Percentiles rank a stretch among this genome's conserved stretches.
These are phyloP conservation scores for Fusarium sulawesiense DNA, from an alignment of 2,329 filamentous ascomycete genomes.

Conservation along the genomic window DNA sequence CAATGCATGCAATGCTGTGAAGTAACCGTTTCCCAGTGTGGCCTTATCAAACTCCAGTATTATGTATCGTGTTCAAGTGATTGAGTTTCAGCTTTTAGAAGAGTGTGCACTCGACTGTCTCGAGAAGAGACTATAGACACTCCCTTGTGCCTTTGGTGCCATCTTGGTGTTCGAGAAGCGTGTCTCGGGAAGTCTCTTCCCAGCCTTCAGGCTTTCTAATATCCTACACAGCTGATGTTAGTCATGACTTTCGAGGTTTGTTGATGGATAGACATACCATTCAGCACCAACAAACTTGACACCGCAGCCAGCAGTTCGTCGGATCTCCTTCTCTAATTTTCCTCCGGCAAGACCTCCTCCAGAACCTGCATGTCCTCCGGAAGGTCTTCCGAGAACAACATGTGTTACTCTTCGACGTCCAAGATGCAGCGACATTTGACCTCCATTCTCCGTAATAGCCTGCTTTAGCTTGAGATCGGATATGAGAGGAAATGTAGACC, in stretches of 20 bases:
- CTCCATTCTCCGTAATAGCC: constrained; percentile 80
- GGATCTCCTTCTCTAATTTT: constrained; percentile 86
- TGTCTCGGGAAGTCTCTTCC: constrained; percentile 79
- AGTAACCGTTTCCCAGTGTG: not conserved
- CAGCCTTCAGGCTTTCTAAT: constrained; percentile 82
- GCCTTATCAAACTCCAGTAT: not conserved
- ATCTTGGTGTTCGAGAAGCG: constrained; percentile 74
- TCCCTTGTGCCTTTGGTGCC: constrained; percentile 70
- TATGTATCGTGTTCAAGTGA: not conserved
- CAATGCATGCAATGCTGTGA: constrained; percentile 3
- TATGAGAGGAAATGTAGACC: constrained; percentile 81
- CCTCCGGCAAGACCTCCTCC: constrained; percentile 80
- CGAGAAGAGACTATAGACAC: constrained; percentile 67
- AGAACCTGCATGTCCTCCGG: constrained; percentile 59
- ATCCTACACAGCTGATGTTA: constrained; percentile 64
- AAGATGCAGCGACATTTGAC: constrained; percentile 74
- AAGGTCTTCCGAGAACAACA: constrained; percentile 78
- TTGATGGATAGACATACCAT: constrained; percentile 64
- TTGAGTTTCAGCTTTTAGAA: constrained; percentile 9
- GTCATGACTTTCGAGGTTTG: not conserved
- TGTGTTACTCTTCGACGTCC: constrained; percentile 83
- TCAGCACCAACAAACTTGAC: constrained; percentile 85
- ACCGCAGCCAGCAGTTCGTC: constrained; percentile 71
- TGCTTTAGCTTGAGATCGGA: constrained; percentile 90
- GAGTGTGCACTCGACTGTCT: constrained; percentile 19